These are phyloP conservation scores for Penicillium turbatum DNA, from an alignment of 495 filamentous ascomycete species.

Conservation along the genomic window DNA sequence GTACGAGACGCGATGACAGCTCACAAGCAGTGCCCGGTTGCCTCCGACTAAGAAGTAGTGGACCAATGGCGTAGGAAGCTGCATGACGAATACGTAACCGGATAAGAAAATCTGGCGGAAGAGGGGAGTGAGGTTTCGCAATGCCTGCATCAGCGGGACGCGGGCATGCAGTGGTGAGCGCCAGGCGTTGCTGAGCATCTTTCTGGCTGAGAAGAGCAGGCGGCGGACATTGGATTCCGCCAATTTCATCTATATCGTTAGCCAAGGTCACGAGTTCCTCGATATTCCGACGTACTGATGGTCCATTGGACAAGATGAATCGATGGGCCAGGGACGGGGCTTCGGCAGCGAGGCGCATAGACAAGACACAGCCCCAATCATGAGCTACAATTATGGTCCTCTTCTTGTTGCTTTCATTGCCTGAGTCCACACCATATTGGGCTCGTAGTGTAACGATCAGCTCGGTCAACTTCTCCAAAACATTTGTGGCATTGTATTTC, in stretches of 20 bases:
- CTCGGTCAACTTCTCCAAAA: slow-evolving; percentile 48
- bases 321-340: slow-evolving; percentile 50
- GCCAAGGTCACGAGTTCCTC: neutral
- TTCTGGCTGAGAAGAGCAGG: slow-evolving; percentile 33
- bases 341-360: slow-evolving; percentile 51
- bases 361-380: slow-evolving; percentile 54
- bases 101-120: slow-evolving; percentile 39
- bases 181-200: slow-evolving; percentile 45
- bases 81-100: slow-evolving; percentile 50
- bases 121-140: slow-evolving; percentile 36
- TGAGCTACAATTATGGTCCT: slow-evolving; percentile 48
- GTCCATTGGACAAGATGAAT: slow-evolving; percentile 48
- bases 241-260: slow-evolving; percentile 24
- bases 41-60: slow-evolving; percentile 37
- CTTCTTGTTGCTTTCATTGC: slow-evolving; percentile 23
- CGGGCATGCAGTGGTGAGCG: slow-evolving; percentile 38
- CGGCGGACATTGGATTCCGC: slow-evolving; percentile 32
- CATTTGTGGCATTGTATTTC: slow-evolving; percentile 43
- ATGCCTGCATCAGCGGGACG: slow-evolving; percentile 37
- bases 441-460: slow-evolving; percentile 46
- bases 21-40: slow-evolving; percentile 39
- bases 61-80: slow-evolving; percentile 39
- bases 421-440: slow-evolving; percentile 41
- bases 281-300: slow-evolving; percentile 39
- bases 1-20: slow-evolving; percentile 30